These are phyloP conservation scores for Solanum chiquidenum DNA, from an alignment of 257 asterid species.

Conservation along the genomic window DNA sequence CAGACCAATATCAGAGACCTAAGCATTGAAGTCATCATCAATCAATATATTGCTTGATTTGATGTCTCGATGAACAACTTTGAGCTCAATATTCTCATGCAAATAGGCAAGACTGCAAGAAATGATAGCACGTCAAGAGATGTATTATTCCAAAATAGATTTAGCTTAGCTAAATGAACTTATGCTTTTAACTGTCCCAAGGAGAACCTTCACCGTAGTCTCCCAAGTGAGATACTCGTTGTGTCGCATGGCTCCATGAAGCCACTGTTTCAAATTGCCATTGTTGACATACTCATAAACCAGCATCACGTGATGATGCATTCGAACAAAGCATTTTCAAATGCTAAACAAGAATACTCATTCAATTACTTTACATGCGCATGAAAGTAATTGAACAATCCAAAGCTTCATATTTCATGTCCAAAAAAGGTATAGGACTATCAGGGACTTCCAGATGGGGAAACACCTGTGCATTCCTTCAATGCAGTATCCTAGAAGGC, in stretches of 20 bases:
- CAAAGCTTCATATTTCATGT: background rate
- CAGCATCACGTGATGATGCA: slow-evolving; percentile 36
- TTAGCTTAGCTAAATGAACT: slow-evolving; percentile 17
- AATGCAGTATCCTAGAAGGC: slow-evolving; percentile 85
- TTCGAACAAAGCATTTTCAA: background rate
- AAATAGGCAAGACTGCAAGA: slow-evolving; percentile 75
- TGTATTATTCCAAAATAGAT: background rate
- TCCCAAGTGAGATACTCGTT: slow-evolving; percentile 93
- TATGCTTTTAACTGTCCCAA: slow-evolving; percentile 94
- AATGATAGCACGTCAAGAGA: background rate
- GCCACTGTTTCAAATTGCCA: slow-evolving; percentile 43
- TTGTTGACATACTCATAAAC: slow-evolving; percentile 88
- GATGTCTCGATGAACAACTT: slow-evolving; percentile 90
- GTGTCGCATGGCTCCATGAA: slow-evolving; percentile 90
- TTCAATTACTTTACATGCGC: background rate
- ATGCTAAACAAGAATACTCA: background rate
- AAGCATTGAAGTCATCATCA: slow-evolving; percentile 79
- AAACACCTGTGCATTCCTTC: slow-evolving; percentile 95
- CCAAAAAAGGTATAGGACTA: background rate
- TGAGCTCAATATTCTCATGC: slow-evolving; percentile 96
- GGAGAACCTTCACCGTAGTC: slow-evolving; percentile 76
- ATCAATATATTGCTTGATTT: slow-evolving; percentile 89
- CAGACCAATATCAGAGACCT: slow-evolving; percentile 85
- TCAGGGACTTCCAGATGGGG: background rate
- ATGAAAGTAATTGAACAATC: background rate